These are phyloP conservation scores for Raffaelea ambrosiae DNA, from an alignment of 2,329 filamentous ascomycete species.

Conservation along the genomic window DNA sequence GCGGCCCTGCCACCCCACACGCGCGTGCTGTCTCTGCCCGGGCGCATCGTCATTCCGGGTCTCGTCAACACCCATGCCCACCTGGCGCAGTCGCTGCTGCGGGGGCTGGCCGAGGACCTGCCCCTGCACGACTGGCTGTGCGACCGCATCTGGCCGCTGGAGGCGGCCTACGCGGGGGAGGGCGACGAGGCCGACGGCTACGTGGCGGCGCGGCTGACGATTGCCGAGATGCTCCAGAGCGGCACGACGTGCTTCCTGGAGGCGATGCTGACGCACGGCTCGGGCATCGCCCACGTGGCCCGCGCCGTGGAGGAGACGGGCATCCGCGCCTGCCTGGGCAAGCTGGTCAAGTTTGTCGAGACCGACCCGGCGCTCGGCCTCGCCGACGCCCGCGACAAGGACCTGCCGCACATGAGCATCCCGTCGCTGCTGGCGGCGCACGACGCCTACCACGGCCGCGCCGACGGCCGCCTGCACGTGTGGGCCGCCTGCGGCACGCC, in stretches of 20 bases:
- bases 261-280: slow-evolving; percentile 32
- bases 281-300: slow-evolving; percentile 17
- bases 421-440: slow-evolving; percentile 22
- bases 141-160: slow-evolving; percentile 35
- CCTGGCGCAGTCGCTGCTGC: slow-evolving; percentile 37
- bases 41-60: slow-evolving; percentile 38
- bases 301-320: slow-evolving; percentile 13
- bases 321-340: slow-evolving; percentile 18
- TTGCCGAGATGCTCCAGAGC: slow-evolving; percentile 40
- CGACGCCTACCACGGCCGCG: slow-evolving; percentile 8
- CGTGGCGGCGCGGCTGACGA: slow-evolving; percentile 35
- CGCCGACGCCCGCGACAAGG: slow-evolving; percentile 26
- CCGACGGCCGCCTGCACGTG: slow-evolving; percentile 32
- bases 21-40: slow-evolving; percentile 21
- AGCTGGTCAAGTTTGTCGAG: slow-evolving; percentile 27
- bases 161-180: slow-evolving; percentile 15
- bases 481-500: slow-evolving; percentile 40
- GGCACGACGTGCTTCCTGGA: slow-evolving; percentile 44
- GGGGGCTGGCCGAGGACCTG: slow-evolving; percentile 39
- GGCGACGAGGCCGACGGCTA: slow-evolving; percentile 33
- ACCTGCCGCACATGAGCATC: slow-evolving; percentile 25
- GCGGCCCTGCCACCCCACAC: slow-evolving; percentile 15
- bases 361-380: slow-evolving; percentile 22
- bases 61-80: slow-evolving; percentile 43
- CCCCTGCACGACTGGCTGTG: slow-evolving; percentile 42